These are phyloP conservation scores for Diaporthe velutina DNA, from an alignment of 2,329 filamentous ascomycete species.

Conservation along the genomic window DNA sequence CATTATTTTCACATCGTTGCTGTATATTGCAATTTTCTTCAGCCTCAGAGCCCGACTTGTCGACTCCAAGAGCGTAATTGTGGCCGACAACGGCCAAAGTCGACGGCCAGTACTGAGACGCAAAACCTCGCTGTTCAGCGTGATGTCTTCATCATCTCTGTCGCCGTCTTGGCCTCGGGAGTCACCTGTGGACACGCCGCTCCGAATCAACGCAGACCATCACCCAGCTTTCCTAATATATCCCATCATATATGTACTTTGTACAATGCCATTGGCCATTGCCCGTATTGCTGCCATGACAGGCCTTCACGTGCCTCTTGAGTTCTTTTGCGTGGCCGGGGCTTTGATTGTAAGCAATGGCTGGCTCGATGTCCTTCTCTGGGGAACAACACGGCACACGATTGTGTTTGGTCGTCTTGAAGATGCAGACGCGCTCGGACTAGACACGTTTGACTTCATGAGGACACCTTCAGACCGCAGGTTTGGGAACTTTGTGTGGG, in stretches of 20 bases:
- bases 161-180: not conserved
- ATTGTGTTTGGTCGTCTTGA: conserved; percentile 46
- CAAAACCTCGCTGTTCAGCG: conserved; percentile 19
- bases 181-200: too few species aligned
- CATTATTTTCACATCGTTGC: conserved; percentile 49
- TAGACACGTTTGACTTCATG: conserved; percentile 54
- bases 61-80: not conserved
- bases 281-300: conserved; percentile 71
- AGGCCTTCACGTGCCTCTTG: conserved; percentile 57
- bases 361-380: conserved; percentile 50
- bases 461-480: conserved; percentile 45
- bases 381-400: conserved; percentile 45
- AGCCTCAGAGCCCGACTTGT: conserved; percentile 46
- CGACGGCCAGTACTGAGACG: conserved; percentile 13
- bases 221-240: conserved; percentile 68
- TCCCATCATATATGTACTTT: conserved; percentile 71
- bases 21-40: conserved; percentile 54
- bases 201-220: conserved; percentile 38
- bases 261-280: conserved; percentile 71
- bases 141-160: not conserved
- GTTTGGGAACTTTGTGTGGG: conserved; percentile 50
- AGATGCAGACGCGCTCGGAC: conserved; percentile 47
- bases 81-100: not conserved
- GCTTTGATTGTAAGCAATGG: conserved; percentile 64
- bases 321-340: conserved; percentile 65